These are phyloP conservation scores for Beta macrorhiza DNA, from an alignment of 179 eudicot species.

Conservation along the genomic window DNA sequence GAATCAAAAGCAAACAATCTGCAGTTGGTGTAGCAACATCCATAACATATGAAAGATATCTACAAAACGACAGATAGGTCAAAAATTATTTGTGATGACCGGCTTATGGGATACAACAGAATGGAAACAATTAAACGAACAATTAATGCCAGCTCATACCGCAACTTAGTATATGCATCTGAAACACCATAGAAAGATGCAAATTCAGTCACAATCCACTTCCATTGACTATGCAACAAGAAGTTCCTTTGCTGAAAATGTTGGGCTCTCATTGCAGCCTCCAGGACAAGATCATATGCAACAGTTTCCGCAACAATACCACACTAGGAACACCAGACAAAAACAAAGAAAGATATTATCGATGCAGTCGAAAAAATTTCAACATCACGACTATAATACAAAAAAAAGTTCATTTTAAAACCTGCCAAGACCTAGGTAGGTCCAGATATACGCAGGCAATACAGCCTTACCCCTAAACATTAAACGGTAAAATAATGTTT, in stretches of 20 bases:
- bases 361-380: constrained; percentile 3
- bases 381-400: constrained; percentile 2
- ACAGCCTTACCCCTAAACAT: neutral
- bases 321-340: constrained; percentile 43
- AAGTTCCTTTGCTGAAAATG: constrained; percentile 72
- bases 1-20: constrained; percentile 73
- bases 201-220: constrained; percentile 82
- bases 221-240: constrained; percentile 74
- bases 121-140: neutral
- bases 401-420: neutral
- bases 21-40: constrained; percentile 97
- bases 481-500: neutral
- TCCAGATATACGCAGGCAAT: neutral
- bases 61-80: constrained; percentile 25
- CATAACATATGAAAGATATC: constrained; percentile 90
- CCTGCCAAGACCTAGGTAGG: neutral
- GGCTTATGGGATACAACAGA: neutral
- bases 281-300: constrained; percentile 78
- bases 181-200: constrained; percentile 82
- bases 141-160: constrained; percentile 38
- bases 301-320: constrained; percentile 87
- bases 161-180: constrained; percentile 81
- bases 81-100: neutral
- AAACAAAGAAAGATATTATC: neutral
- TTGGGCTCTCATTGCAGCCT: constrained; percentile 85